Base-by-base conservation (phyloP, 75 land plant species). In the Selaginella tamariscina region DNA sequence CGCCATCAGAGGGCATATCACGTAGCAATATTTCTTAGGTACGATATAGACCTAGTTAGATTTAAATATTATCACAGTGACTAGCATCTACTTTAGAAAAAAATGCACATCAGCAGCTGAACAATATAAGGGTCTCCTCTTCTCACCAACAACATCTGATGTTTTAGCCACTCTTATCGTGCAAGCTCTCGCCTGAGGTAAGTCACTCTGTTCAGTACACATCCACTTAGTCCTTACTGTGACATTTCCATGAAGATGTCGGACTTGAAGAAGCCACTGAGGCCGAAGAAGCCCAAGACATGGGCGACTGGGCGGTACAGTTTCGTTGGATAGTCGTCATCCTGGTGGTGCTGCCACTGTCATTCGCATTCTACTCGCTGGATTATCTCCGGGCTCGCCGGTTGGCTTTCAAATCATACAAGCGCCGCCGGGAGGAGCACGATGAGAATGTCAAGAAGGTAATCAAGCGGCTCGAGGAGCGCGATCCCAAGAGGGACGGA, bases 301-400 rank as follows among this genome's bases (percentile, higher is more conserved):
- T 59, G 62, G 62, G 62, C 24, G 62, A 59, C 26, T 59, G 62
- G 62, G 62, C 62, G 9, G 62, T 59, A 2, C 23, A 59, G 62
- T 59, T 59, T n/a, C 62, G 62, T 8, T 59, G 62, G 62, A 59
- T 59, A 5, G 23, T 59, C 23, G 62, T 59, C 23, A 59, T 59
- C 23, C 26, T 59, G 9, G 62, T 59, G 18, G 62, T 59, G 27
- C 62, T 59, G 21, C 62, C 62, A 23, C 8, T 5, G 8, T 59
- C 62, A 8, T 59, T 59, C 62, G 23, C 62, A 8, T 59, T 59
- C 62, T 59, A 59, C 26, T 59, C 26, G 9, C 62, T 59, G 21
- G 26, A 21, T 23, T 59, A 59, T n/a, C 62, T 59, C 24, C 24
- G 62, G 8, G 5, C 23, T 2, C 62, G 23, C n/a, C 21, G 62